Base-by-base conservation (phyloP, 192 early-diverging fungal species). In the Funneliformis geosporum region DNA sequence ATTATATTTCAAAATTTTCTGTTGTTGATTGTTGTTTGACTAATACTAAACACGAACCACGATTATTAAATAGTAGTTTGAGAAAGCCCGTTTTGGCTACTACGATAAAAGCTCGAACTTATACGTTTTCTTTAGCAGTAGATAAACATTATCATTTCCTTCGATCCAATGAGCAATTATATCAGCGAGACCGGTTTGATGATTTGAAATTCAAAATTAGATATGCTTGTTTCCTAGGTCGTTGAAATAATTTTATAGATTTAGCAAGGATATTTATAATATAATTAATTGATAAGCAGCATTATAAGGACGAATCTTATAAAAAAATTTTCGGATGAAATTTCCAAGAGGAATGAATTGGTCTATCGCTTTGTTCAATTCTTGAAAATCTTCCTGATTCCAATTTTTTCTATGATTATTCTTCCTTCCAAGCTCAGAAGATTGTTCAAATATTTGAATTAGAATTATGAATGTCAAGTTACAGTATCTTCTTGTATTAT, bases 31-130 rank as follows among this genome's bases (percentile, higher is more conserved):
- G 46, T 14, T 47, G 12, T 14, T 47, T 47, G 5, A 47, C 46
- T 47, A 47, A 47, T 14, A 47, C 46, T 47, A 47, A 4, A 14
- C 46, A 47, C 16, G 12, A 2, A 47, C 46, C 46, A 2, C 16
- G 12, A 14, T 14, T 1, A 47, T 47, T 47, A 14, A 47, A 47
- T 14, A 14, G 46, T 38, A 33, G n/a, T 47, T 4, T 14, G 10
- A 14, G 10, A 25, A 27, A 76, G 60, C 16, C 74, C 74, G 62
- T 76, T 21, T 11, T 9, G 55, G 1, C 12, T 62, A 33, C 59
- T 60, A 38, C 74, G 55, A 43, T 62, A 76, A 39, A 62, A 76
- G 60, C 8, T 8, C 28, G 43, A 76, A 76, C 18, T 76, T 40
- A 40, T 76, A 76, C n/a, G n/a, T n/a, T n/a, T n/a, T n/a, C 1